Percentiles rank a stretch among this genome's conserved stretches.
Conservation (phyloP, 108 stramenopile species). For the Conticribra guillardii region DNA sequence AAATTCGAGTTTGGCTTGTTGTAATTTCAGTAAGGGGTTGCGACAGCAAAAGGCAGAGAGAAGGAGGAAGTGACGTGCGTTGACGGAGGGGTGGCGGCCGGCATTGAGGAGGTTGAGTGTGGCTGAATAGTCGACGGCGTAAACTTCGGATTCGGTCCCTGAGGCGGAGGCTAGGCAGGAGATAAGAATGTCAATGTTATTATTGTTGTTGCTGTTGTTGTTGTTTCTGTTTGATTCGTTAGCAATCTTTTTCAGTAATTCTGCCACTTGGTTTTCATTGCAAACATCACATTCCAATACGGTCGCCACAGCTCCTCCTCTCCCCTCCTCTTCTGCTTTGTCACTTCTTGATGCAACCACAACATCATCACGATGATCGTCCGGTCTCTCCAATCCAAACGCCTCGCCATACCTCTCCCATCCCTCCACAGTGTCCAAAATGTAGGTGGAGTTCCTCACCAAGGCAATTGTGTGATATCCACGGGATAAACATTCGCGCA, state of each 20-base stretch:
- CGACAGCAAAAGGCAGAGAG: constrained; percentile 83
- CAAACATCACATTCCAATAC: no score
- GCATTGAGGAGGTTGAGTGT: constrained; percentile 75
- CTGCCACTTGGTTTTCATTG: constrained; percentile 28
- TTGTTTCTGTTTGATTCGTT: constrained; percentile 10
- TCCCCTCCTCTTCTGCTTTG: no score
- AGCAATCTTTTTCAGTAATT: constrained; percentile 31
- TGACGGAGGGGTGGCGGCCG: constrained; percentile 38
- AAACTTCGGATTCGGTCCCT: constrained; percentile 74
- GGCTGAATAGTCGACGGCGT: constrained; percentile 80
- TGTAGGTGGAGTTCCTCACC: constrained; percentile 41
- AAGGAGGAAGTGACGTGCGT: constrained; percentile 73
- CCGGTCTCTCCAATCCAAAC: background rate
- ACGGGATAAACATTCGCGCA: constrained; percentile 54
- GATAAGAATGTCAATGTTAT: constrained; percentile 10
- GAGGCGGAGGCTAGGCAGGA: constrained; percentile 82
- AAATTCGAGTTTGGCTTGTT: constrained; percentile 83
- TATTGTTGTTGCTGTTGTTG: background rate
- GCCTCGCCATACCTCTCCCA: constrained; percentile 16
- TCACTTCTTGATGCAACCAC: no score
- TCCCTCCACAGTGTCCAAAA: constrained; percentile 17
- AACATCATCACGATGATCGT: no score
- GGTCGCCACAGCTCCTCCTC: no score
- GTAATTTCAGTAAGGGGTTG: constrained; percentile 81
- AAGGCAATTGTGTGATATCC: constrained; percentile 61